These are phyloP conservation scores for Cladosporium halotolerans DNA, from an alignment of 2,329 filamentous ascomycete genomes.

Conservation along the genomic window DNA sequence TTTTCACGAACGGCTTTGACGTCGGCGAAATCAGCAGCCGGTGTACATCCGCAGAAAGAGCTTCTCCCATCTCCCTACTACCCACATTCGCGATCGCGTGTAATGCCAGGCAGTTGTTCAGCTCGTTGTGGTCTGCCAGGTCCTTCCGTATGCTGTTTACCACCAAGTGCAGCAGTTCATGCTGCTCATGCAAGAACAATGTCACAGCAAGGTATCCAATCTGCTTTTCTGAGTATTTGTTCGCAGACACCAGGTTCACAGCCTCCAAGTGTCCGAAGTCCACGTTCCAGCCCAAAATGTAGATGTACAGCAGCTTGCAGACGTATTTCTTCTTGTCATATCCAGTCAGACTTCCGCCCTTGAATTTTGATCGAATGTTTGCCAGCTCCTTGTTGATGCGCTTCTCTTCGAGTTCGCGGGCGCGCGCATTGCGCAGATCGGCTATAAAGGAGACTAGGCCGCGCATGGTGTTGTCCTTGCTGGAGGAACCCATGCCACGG, in stretches of 20 bases:
- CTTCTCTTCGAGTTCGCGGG: conserved; percentile 95
- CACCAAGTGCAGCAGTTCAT: conserved; percentile 90
- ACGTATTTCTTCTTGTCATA: conserved; percentile 99
- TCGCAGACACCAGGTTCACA: conserved; percentile 93
- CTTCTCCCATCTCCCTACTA: conserved; percentile 93
- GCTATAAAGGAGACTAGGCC: conserved; percentile 98
- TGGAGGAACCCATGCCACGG: conserved; percentile 25
- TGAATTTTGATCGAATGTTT: conserved; percentile 98
- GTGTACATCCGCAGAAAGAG: conserved; percentile 85
- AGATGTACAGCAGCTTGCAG: conserved; percentile 99
- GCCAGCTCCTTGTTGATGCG: conserved; percentile 98
- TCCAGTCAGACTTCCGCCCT: conserved; percentile 75
- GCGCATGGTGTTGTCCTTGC: conserved; percentile 34
- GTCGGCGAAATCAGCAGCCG: conserved; percentile 85
- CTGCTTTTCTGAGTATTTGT: conserved; percentile 98
- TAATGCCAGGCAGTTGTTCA: conserved; percentile 93
- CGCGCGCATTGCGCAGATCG: conserved; percentile 87
- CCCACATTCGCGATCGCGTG: conserved; percentile 98
- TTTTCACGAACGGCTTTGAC: conserved; percentile 97
- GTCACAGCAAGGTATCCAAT: conserved; percentile 98
- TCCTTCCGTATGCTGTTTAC: conserved; percentile 99
- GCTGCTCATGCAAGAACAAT: conserved; percentile 91
- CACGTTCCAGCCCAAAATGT: conserved; percentile 97
- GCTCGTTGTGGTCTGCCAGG: conserved; percentile 85
- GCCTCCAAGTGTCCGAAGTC: conserved; percentile 98